Evolutionary conservation across 2,329 filamentous ascomycete genomes (phyloP).

Genomic region (Xylaria hypoxylon): DNA sequence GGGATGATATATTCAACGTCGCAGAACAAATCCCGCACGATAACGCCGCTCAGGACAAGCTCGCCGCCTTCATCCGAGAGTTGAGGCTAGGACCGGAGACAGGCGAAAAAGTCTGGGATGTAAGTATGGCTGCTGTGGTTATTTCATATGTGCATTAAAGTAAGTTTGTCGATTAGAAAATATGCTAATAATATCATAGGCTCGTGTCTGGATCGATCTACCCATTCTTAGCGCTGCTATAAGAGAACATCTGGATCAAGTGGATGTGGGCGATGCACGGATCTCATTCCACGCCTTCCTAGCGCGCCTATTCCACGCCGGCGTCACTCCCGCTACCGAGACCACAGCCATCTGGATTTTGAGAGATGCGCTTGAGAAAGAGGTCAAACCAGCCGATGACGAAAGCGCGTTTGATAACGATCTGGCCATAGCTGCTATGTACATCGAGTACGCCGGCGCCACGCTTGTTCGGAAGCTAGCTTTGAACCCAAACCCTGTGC

Average conservation of each 20-base stretch:
- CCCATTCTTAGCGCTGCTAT: constrained; percentile 44
- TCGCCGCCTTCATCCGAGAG: constrained; percentile 46
- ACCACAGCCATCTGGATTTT: constrained; percentile 48
- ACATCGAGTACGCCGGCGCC: constrained; percentile 48
- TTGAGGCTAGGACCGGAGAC: constrained; percentile 45
- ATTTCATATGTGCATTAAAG: background rate
- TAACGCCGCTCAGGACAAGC: constrained; percentile 45
- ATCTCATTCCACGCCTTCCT: constrained; percentile 49
- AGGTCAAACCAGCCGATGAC: constrained; percentile 13
- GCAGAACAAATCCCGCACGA: constrained; percentile 46
- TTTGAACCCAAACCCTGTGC: constrained; percentile 37
- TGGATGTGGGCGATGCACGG: constrained; percentile 29
- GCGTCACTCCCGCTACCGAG: constrained; percentile 32
- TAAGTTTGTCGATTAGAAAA: background rate
- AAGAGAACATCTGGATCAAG: constrained; percentile 38
- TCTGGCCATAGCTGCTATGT: constrained; percentile 44
- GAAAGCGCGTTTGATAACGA: constrained; percentile 34
- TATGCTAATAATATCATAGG: constrained; percentile 31
- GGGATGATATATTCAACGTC: constrained; percentile 42
- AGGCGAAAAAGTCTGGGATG: constrained; percentile 44
- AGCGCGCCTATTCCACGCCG: constrained; percentile 45
- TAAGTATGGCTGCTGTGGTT: constrained; percentile 34
- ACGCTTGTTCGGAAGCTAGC: constrained; percentile 41
- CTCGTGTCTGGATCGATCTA: constrained; percentile 45
- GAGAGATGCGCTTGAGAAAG: constrained; percentile 46